A percentile compares a stretch with the other conserved stretches of the same genome.
phyloP scores from a whole-genome alignment of 129 eudicot species.

The Lactuca sativa region DNA sequence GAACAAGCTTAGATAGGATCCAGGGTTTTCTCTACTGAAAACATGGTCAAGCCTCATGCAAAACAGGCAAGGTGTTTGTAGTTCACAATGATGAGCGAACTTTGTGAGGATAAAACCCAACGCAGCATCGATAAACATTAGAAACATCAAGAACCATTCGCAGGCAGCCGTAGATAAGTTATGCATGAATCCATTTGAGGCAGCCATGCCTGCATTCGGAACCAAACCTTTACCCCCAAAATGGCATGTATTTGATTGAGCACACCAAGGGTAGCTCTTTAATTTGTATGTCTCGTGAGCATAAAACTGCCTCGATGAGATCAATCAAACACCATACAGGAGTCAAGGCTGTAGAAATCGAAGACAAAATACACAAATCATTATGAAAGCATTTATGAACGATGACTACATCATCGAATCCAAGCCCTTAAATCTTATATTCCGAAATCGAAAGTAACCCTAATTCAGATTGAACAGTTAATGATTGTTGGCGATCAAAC shows the following conservation, averaged over 20 bases:
- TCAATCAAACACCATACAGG: conserved; percentile 39
- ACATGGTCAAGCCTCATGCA: conserved; percentile 69
- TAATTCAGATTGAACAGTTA: conserved; percentile 3
- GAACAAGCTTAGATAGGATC: conserved; percentile 43
- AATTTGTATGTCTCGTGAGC: conserved; percentile 8
- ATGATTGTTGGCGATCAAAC: neutral
- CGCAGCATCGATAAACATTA: conserved; percentile 69
- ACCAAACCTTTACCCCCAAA: conserved; percentile 26
- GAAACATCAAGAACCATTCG: conserved; percentile 86
- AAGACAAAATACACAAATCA: conserved; percentile 9
- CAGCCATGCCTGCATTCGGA: conserved; percentile 47
- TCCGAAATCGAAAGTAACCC: conserved; percentile 11
- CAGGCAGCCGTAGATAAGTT: conserved; percentile 60
- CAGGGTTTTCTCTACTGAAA: conserved; percentile 48
- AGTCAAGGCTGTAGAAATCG: conserved; percentile 32
- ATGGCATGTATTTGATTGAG: conserved; percentile 40
- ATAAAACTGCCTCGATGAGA: conserved; percentile 24
- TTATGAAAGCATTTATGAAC: neutral
- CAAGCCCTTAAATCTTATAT: neutral
- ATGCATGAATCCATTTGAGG: conserved; percentile 42
- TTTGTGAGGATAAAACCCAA: conserved; percentile 55
- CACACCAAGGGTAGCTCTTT: conserved; percentile 26
- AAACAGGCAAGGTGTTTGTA: conserved; percentile 69
- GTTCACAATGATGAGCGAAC: conserved; percentile 67
- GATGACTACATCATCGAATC: conserved; percentile 1